A percentile compares a stretch with the other conserved stretches of the same genome.
These are phyloP conservation scores for Coriaria nepalensis DNA, from an alignment of 306 rosid species.

Conservation along the genomic window DNA sequence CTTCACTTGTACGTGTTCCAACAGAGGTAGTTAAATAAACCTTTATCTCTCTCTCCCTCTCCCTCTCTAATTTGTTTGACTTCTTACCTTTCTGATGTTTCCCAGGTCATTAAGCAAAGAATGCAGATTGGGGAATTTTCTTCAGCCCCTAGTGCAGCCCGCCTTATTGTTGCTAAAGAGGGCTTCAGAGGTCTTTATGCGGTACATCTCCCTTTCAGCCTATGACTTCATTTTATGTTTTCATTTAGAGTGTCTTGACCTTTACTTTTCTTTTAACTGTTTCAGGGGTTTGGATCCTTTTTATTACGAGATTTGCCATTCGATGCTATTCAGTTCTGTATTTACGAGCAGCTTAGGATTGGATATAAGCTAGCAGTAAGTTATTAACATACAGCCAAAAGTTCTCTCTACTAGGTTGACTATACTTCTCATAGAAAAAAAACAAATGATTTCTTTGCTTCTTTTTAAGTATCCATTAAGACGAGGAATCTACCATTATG, in stretches of 20 bases:
- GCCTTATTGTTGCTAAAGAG: slow-evolving; percentile 24
- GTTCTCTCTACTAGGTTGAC: too few species aligned
- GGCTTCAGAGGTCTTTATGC: slow-evolving; percentile 57
- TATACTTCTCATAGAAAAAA: too few species aligned
- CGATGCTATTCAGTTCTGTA: slow-evolving; percentile 68
- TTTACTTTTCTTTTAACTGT: slow-evolving; percentile 12
- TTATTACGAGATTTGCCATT: slow-evolving; percentile 75
- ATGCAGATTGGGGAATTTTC: slow-evolving; percentile 31
- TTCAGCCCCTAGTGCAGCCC: slow-evolving; percentile 25
- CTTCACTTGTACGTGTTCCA: slow-evolving; percentile 72
- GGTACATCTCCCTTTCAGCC: slow-evolving; percentile 24
- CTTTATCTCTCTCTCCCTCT: slow-evolving; percentile 2
- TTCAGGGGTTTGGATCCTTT: slow-evolving; percentile 71
- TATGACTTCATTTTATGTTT: not conserved
- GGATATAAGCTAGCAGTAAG: slow-evolving; percentile 70
- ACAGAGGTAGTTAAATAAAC: slow-evolving; percentile 44
- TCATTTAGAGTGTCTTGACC: too few species aligned
- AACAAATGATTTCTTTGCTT: too few species aligned
- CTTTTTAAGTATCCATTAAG: slow-evolving; percentile 3
- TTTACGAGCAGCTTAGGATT: slow-evolving; percentile 67
- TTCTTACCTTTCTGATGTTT: slow-evolving; percentile 15
- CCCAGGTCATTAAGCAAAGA: slow-evolving; percentile 51
- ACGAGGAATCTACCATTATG: too few species aligned
- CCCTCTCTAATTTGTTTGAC: not conserved
- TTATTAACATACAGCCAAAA: too few species aligned